Evolutionary conservation across 2,329 filamentous ascomycete species (phyloP).

Genomic region (Byssoonygena ceratinophila): DNA sequence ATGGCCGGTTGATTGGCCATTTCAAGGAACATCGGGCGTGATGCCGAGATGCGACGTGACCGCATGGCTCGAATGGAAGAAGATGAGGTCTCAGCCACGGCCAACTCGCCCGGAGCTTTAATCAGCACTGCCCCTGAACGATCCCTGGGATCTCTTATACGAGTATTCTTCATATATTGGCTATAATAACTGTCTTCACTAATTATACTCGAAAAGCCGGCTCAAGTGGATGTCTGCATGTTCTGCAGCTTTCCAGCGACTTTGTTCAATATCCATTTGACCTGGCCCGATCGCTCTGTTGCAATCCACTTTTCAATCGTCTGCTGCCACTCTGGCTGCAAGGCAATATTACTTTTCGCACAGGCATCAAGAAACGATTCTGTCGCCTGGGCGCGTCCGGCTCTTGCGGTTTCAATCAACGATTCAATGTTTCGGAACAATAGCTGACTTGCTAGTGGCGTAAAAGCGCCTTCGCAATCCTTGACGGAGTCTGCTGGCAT

Average conservation of each 20-base stretch:
- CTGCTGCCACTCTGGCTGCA: conserved; percentile 20
- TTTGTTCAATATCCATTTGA: conserved; percentile 15
- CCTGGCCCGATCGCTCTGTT: conserved; percentile 31
- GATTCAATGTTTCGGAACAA: conserved; percentile 28
- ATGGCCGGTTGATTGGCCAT: not conserved
- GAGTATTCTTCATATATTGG: too few species aligned
- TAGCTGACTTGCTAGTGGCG: conserved; percentile 23
- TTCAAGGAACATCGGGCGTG: not conserved
- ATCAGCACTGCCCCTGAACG: too few species aligned
- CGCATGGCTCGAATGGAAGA: not conserved
- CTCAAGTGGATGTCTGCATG: not conserved
- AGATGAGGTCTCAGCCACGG: not conserved
- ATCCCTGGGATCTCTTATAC: too few species aligned
- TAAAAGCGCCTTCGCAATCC: conserved; percentile 23
- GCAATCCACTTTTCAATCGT: conserved; percentile 28
- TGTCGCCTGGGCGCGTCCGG: conserved; percentile 30
- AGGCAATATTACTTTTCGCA: conserved; percentile 17
- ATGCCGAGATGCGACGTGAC: not conserved
- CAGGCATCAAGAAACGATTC: conserved; percentile 26
- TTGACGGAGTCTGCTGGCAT: conserved; percentile 15
- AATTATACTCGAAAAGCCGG: not conserved
- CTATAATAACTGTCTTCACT: too few species aligned
- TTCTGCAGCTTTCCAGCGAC: not conserved
- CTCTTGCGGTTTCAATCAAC: conserved; percentile 30
- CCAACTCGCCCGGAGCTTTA: too few species aligned